These are phyloP conservation scores for Rhizophagus clarus DNA, from an alignment of 192 early-diverging fungal genomes.

Conservation along the genomic window DNA sequence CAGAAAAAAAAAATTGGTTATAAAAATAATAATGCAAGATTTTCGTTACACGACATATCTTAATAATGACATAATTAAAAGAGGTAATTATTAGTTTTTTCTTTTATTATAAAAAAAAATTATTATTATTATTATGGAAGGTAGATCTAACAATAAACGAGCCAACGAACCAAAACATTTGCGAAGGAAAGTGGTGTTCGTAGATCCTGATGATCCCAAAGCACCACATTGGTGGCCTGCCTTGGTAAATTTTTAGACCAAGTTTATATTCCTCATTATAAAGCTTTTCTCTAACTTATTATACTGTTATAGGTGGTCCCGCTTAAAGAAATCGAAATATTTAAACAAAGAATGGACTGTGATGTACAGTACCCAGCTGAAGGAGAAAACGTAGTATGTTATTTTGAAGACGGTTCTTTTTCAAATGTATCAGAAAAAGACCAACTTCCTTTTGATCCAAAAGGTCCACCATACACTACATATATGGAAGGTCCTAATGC, in stretches of 20 bases:
- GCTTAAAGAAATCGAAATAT: constrained; percentile 49
- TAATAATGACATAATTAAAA: too few species aligned
- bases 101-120: too few species aligned
- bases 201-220: constrained; percentile 56
- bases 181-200: constrained; percentile 52
- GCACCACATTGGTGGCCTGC: constrained; percentile 64
- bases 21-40: too few species aligned
- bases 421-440: constrained; percentile 31
- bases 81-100: too few species aligned
- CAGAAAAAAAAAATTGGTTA: too few species aligned
- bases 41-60: too few species aligned
- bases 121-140: neutral
- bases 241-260: constrained; percentile 35
- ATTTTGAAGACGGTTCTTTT: constrained; percentile 65
- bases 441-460: constrained; percentile 27
- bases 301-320: constrained; percentile 44
- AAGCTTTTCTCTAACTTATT: neutral
- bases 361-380: constrained; percentile 47
- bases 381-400: constrained; percentile 61
- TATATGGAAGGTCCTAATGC: constrained; percentile 50
- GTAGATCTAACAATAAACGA: neutral
- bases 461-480: constrained; percentile 35
- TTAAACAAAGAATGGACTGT: constrained; percentile 46
- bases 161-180: constrained; percentile 23
- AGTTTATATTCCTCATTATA: neutral